Evolutionary conservation across 371 early-diverging fungal species (phyloP), one percentile per base, ranked within the genome.

Genomic region (Zancudomyces culisetae): DNA sequence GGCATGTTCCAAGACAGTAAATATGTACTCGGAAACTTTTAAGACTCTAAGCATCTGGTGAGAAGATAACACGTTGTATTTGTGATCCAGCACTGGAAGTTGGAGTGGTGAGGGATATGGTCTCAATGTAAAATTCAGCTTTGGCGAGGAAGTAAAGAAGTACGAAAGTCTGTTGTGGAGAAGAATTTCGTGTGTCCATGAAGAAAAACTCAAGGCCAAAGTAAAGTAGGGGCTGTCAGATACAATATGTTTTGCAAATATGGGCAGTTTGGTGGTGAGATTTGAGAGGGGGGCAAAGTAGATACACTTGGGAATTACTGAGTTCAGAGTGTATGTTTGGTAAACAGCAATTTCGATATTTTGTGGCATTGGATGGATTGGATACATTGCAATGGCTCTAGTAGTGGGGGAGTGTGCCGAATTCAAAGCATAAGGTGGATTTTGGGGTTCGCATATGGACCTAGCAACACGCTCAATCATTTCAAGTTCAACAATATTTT

Each of bases 11-110:
- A 87, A 61, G 57, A 81, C 84, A 18, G 90, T 90, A 1, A 75
- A 80, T 3, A 91, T 75, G 58, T 91, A 89, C 18, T 75, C 70
- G 1, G 80, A 51, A 29, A 94, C 70, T 58, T 93, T 92, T 24
- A 84, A 73, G 2, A 86, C 73, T n/a, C 92, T 71, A 42, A 94
- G 61, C 71, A 90, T 80, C 29, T 90, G 69, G 53, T 87, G 87
- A 2, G 93, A 90, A 15, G 79, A 72, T 35, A 94, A 64, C 10
- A 87, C 75, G 50, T 42, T 35, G 35, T 68, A 65, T 47, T 58
- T 1, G 35, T 6, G 10, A 35, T 35, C 35, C 6, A 35, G 35
- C 6, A 15, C 6, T 15, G 15, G 35, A 6, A 35, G 6, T 15
- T 35, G 35, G 35, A 10, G 15, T 35, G 6, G 10, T 10, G 35